Evolutionary conservation across 495 filamentous ascomycete species (phyloP).

Genomic region (Neurospora sp.): DNA sequence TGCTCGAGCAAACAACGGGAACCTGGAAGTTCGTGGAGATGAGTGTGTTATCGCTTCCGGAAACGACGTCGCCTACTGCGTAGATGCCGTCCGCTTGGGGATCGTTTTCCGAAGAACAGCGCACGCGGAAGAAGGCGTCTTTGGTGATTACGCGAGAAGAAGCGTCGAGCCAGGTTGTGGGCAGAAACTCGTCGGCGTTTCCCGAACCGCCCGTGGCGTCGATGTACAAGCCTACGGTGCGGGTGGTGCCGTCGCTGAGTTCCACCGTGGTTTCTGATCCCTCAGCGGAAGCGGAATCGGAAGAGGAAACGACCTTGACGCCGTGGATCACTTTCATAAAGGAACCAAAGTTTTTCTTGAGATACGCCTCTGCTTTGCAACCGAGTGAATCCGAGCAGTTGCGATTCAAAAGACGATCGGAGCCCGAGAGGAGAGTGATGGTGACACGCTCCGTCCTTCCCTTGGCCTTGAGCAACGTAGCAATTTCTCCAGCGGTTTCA

Average conservation of each 20-base stretch:
- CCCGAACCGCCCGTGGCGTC: slow-evolving; percentile 38
- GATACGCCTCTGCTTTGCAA: neutral
- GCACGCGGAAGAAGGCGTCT: neutral
- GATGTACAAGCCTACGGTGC: slow-evolving; percentile 40
- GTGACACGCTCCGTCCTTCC: neutral
- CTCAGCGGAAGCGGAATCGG: neutral
- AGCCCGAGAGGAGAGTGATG: slow-evolving; percentile 1
- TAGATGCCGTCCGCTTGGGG: neutral
- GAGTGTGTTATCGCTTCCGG: neutral
- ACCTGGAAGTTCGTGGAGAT: neutral
- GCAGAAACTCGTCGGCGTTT: slow-evolving; percentile 40
- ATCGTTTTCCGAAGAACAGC: neutral
- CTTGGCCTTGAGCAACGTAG: neutral
- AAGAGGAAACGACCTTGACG: neutral
- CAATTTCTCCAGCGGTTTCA: slow-evolving; percentile 1
- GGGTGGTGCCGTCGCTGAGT: slow-evolving; percentile 13
- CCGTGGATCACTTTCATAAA: neutral
- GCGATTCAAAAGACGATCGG: neutral
- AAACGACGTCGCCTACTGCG: slow-evolving; percentile 1
- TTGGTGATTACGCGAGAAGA: neutral
- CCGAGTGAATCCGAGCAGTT: neutral
- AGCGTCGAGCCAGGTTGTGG: slow-evolving; percentile 16
- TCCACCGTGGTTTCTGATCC: slow-evolving; percentile 2
- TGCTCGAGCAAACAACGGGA: neutral
- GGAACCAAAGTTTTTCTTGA: neutral